phyloP scores from a whole-genome alignment of 2,329 filamentous ascomycete genomes.

The Basipetospora sp. region DNA sequence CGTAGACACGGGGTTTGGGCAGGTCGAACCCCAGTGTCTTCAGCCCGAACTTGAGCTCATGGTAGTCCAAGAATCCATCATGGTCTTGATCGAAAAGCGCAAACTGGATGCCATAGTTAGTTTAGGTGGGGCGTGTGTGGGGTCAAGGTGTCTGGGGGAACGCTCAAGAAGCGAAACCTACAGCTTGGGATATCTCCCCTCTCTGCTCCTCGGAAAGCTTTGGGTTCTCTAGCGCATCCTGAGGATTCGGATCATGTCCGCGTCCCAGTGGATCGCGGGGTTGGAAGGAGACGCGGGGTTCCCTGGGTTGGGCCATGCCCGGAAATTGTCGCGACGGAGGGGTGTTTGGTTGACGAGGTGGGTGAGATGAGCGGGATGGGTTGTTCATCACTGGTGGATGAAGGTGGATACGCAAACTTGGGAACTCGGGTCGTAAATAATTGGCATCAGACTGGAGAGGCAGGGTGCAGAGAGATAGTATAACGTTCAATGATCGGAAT shows the following conservation, averaged over 20 bases:
- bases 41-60: constrained; percentile 92
- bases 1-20: constrained; percentile 69
- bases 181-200: constrained; percentile 10
- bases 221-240: constrained; percentile 7
- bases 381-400: constrained; percentile 4
- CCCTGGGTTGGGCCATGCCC: constrained; percentile 5
- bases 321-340: constrained; percentile 2
- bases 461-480: too few species aligned
- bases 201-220: constrained; percentile 11
- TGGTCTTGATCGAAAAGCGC: constrained; percentile 11
- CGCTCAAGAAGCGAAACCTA: constrained; percentile 2
- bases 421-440: too few species aligned
- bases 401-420: too few species aligned
- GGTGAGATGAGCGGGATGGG: constrained; percentile 3
- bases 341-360: constrained; percentile 4
- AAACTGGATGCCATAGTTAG: constrained; percentile 6
- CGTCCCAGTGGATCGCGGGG: constrained; percentile 3
- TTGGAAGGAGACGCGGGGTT: constrained; percentile 5
- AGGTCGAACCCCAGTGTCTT: constrained; percentile 91
- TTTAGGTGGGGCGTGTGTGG: too few species aligned
- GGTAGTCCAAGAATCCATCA: constrained; percentile 80
- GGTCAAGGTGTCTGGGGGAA: too few species aligned
- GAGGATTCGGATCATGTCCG: constrained; percentile 3
- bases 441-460: too few species aligned
- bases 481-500: too few species aligned